Evolutionary conservation across 2,329 filamentous ascomycete species (phyloP).

Genomic region (Ophiostoma perfectum): DNA sequence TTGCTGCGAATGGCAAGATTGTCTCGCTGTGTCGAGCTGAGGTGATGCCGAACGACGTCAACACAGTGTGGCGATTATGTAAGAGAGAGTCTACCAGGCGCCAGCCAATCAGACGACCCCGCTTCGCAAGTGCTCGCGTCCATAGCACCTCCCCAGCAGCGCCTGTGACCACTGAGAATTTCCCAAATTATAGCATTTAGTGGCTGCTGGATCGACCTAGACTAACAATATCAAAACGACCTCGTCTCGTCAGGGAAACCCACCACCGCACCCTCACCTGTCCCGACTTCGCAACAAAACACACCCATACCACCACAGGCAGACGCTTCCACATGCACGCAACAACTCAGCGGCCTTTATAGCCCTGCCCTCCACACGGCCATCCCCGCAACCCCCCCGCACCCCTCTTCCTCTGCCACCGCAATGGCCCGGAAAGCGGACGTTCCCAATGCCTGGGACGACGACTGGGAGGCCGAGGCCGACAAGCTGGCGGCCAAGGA

Average conservation of each 20-base stretch:
- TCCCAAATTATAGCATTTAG: background rate
- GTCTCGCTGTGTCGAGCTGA: background rate
- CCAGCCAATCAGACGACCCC: background rate
- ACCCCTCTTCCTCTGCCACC: background rate
- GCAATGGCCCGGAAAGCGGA: constrained; percentile 41
- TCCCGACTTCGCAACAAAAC: background rate
- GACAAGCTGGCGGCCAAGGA: constrained; percentile 47
- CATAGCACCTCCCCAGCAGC: background rate
- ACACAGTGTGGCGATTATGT: constrained; percentile 12
- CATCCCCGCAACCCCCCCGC: background rate
- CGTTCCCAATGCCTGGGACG: constrained; percentile 77
- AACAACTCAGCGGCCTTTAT: constrained; percentile 1
- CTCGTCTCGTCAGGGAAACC: background rate
- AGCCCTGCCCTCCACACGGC: background rate
- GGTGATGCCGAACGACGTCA: constrained; percentile 4
- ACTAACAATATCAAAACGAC: background rate
- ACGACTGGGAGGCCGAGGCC: constrained; percentile 79
- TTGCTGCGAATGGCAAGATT: background rate
- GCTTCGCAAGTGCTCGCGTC: background rate
- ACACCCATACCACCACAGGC: background rate
- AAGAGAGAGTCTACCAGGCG: background rate
- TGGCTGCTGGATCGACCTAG: background rate
- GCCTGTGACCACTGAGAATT: constrained; percentile 8
- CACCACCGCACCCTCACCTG: background rate
- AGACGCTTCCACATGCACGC: constrained; percentile 2